Evolutionary conservation across 2,329 filamentous ascomycete genomes (phyloP), one percentile per base, ranked within the genome.

Genomic region (Diplodia sapinea): DNA sequence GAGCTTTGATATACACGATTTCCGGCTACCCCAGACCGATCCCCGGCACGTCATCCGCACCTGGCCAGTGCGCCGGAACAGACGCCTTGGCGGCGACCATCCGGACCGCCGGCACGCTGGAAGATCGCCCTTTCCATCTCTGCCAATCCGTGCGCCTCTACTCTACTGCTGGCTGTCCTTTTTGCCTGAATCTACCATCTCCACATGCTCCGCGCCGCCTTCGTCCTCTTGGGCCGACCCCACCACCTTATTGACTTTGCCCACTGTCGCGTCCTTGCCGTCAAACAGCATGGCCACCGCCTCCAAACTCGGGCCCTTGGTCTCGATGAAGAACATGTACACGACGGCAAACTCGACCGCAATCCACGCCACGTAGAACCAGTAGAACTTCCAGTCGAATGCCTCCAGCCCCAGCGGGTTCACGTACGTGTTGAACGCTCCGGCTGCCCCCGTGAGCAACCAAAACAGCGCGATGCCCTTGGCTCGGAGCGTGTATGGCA

Each of bases 401-500:
- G 70, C 68, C 1, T 75, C 72, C 36, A 82, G 73, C 4, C 78
- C 80, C 36, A 82, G 76, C 2, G 80, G 80, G 62, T 82, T 83
- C 67, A 81, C 79, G 71, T 79, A 80, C 59, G 76, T 73, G 72
- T 79, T 79, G 69, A 79, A 78, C 70, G 83, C 81, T 13, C 84
- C 79, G 29, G 82, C 80, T 31, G 81, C 72, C 70, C 82, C 79
- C 65, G 82, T 78, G 66, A 80, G 78, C 55, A 82, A 73, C 73
- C 81, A 82, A 77, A 82, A 79, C 26, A 85, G 70, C 9, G 82
- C 78, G 72, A 81, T 72, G 64, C 79, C 78, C 74, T 72, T 79
- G 23, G 85, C 79, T 68, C 79, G 78, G 66, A 86, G 83, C 67
- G 77, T 75, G 73, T 80, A 82, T 4, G 80, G 79, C 36, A 82